Percentiles rank a stretch among this genome's conserved stretches.
Conservation (phyloP, 2,329 filamentous ascomycete genomes). For the Aspergillus pseudonomiae region DNA sequence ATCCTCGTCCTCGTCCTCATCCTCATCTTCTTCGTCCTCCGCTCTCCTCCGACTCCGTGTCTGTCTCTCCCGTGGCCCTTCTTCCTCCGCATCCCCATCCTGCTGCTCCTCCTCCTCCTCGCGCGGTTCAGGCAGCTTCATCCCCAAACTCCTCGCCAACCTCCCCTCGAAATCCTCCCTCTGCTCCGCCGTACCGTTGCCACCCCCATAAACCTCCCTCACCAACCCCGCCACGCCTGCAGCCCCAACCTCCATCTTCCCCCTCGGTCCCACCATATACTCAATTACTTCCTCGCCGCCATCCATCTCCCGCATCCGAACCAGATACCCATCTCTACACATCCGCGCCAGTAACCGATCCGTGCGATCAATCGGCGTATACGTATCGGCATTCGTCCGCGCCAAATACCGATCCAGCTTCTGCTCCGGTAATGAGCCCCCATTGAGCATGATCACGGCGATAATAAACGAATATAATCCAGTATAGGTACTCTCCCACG, state of each 20-base stretch:
- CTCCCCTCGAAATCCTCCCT: conserved; percentile 64
- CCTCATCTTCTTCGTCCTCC: conserved; percentile 3
- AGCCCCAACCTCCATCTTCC: conserved; percentile 81
- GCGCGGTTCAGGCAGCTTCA: conserved; percentile 34
- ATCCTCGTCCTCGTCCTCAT: too few relatives aligned
- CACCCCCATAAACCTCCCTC: conserved; percentile 54
- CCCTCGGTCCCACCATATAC: conserved; percentile 82
- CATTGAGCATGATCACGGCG: conserved; percentile 71
- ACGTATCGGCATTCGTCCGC: conserved; percentile 73
- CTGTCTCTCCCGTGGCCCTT: conserved; percentile 6
- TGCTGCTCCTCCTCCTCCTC: conserved; percentile 11
- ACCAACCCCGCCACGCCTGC: conserved; percentile 74
- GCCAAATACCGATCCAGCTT: conserved; percentile 76
- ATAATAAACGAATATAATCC: conserved; percentile 81
- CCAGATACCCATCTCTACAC: conserved; percentile 80
- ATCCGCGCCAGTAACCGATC: conserved; percentile 74
- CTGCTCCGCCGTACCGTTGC: conserved; percentile 25
- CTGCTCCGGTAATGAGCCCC: conserved; percentile 74
- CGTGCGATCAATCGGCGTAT: conserved; percentile 74
- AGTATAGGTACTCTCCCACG: conserved; percentile 77
- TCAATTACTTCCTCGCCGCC: conserved; percentile 76
- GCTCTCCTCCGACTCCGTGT: conserved; percentile 2
- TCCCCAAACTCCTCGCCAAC: conserved; percentile 64
- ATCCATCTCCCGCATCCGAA: conserved; percentile 68
- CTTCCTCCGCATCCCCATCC: conserved; percentile 8